phyloP scores from a whole-genome alignment of 1,284 basidiomycete species.

The Cutaneotrichosporon cutaneum region DNA sequence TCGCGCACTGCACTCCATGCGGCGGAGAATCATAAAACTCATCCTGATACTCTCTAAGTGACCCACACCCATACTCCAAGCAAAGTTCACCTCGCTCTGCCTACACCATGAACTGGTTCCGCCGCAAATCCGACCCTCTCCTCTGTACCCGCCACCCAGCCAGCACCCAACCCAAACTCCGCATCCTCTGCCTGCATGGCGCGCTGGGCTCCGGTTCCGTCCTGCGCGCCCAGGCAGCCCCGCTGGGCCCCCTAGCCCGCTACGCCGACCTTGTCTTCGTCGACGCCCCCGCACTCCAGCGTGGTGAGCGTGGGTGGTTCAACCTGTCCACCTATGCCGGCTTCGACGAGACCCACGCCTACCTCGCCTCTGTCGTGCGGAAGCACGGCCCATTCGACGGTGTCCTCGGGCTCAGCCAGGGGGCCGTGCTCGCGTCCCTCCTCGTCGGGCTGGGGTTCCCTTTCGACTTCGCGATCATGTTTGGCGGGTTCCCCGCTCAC shows the following conservation, averaged over 20 bases:
- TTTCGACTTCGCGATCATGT: constrained; percentile 59
- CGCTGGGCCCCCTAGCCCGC: neutral
- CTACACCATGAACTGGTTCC: too few species aligned
- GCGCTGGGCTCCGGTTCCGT: neutral
- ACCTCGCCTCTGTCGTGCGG: constrained; percentile 52
- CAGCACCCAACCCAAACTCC: neutral
- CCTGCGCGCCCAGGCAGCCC: neutral
- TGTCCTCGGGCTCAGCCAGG: constrained; percentile 81
- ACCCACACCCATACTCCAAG: too few species aligned
- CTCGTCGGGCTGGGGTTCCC: constrained; percentile 66
- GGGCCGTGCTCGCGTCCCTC: constrained; percentile 72
- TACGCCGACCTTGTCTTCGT: constrained; percentile 6
- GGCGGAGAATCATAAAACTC: too few species aligned
- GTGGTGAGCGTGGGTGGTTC: constrained; percentile 6
- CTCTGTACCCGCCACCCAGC: neutral
- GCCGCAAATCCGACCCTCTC: neutral
- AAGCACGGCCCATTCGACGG: constrained; percentile 58
- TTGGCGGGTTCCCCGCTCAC: constrained; percentile 49
- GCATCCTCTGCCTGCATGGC: constrained; percentile 14
- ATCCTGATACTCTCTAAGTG: too few species aligned
- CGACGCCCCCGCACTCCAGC: neutral
- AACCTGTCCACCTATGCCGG: constrained; percentile 49
- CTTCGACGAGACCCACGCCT: constrained; percentile 60
- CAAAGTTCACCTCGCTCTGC: too few species aligned
- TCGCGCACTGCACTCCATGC: too few species aligned